These are phyloP conservation scores for Kazachstania psychrophila DNA, from an alignment of 805 yeast species.

Conservation along the genomic window DNA sequence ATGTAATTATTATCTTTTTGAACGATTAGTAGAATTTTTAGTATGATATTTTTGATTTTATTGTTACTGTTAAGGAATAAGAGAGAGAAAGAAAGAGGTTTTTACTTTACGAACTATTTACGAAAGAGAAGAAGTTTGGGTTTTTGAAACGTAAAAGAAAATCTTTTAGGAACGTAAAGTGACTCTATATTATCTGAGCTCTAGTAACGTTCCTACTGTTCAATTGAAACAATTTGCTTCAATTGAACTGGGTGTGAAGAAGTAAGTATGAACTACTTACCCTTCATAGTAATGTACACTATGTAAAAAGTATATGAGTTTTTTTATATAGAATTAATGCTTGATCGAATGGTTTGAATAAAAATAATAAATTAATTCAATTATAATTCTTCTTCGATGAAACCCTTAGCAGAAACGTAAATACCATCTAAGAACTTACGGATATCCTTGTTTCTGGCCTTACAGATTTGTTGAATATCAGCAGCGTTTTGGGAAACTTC, in stretches of 20 bases:
- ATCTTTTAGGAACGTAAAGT: slow-evolving; percentile 5
- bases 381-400: slow-evolving; percentile 17
- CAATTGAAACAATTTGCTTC: background rate
- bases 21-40: too few relatives aligned
- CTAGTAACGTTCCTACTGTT: slow-evolving; percentile 11
- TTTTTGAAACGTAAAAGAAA: background rate
- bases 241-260: too few relatives aligned
- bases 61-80: too few relatives aligned
- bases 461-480: slow-evolving; percentile 94
- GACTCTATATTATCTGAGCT: slow-evolving; percentile 16
- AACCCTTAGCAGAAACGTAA: slow-evolving; percentile 94
- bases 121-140: too few relatives aligned
- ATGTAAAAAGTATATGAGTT: too few relatives aligned
- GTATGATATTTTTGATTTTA: too few relatives aligned
- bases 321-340: too few relatives aligned
- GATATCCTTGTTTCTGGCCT: slow-evolving; percentile 99
- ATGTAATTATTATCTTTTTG: too few relatives aligned
- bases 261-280: background rate
- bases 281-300: background rate
- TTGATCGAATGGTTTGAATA: too few relatives aligned
- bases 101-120: too few relatives aligned
- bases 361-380: background rate
- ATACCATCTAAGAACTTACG: slow-evolving; percentile 99
- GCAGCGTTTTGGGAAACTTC: slow-evolving; percentile 98
- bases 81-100: too few relatives aligned